Base-by-base conservation (phyloP, 75 land plant species). In the Pinus albicaulis region DNA sequence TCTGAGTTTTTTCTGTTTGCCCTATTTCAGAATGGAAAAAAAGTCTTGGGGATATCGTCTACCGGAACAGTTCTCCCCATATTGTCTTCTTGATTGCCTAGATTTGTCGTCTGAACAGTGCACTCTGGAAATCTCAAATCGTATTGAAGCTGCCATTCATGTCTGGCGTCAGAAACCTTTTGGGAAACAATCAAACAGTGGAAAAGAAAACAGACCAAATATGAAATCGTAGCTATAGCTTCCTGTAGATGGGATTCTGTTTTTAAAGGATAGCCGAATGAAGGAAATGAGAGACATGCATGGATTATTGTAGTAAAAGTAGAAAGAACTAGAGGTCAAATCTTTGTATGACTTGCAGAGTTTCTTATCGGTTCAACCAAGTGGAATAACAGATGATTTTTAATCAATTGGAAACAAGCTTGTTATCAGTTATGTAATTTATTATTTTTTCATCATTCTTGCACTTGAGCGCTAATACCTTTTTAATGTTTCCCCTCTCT, bases 71-170 rank as follows among this genome's bases (percentile, higher is more conserved):
- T 94, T 94, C 73, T 88, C 90, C 1, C 77, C 92, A 0, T 91
- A 94, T 23, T 81, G 82, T 38, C 78, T 94, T 78, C 88, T 94
- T 31, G 90, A 86, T 63, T 83, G 89, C 77, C 80, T 92, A 56
- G 90, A 92, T 57, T 61, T 94, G 53, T 81, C 92, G 13, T 83
- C 91, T 24, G 97, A 94, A 69, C 91, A 94, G 71, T 77, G 85
- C 55, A 90, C 90, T 75, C 71, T 94, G 36, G 95, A 94, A 68
- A 80, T 94, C n/a, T 92, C 92, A 8, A 90, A 94, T 58, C 95
- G 92, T 12, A 80, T 94, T 15, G 97, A 94, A 77, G 92, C 97
- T 26, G 81, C 92, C 20, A 82, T 94, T 1, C 81, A 90, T 80
- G 56, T 77, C 14, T 89, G 90, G 88, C 81, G 82, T 3, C 77